Percentiles rank a stretch among this genome's conserved stretches.
Evolutionary conservation across 148 eudicot genomes (phyloP).

Genomic region (Diospyros kaki): DNA sequence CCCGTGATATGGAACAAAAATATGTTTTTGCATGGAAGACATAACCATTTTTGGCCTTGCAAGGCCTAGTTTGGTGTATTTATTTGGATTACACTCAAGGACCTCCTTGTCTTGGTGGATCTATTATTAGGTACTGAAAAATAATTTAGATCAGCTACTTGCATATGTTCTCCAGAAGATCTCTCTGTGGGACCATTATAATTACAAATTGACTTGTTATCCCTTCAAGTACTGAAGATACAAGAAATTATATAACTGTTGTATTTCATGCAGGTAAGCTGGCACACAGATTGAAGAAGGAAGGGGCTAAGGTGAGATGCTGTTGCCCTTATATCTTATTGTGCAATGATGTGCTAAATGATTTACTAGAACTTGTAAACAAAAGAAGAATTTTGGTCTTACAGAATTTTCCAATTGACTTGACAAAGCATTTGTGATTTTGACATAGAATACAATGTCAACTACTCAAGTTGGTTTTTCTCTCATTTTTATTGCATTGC

Average conservation of each 20-base stretch:
- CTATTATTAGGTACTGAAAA: too few relatives aligned
- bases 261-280: slow-evolving; percentile 65
- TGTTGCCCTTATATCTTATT: neutral
- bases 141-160: neutral
- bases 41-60: neutral
- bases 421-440: neutral
- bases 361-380: neutral
- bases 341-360: slow-evolving; percentile 2
- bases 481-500: too few relatives aligned
- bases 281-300: slow-evolving; percentile 84
- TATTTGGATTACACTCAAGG: neutral
- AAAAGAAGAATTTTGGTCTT: neutral
- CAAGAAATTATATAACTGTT: slow-evolving; percentile 10
- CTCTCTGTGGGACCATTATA: neutral
- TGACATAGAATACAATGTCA: too few relatives aligned
- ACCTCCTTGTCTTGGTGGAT: too few relatives aligned
- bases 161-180: neutral
- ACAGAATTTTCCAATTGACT: neutral
- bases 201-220: neutral
- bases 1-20: neutral
- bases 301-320: slow-evolving; percentile 76
- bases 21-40: neutral
- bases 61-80: neutral
- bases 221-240: slow-evolving; percentile 3
- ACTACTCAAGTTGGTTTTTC: too few relatives aligned